phyloP scores from a whole-genome alignment of 176 grass and related monocot species.

The Oryza meyeriana region DNA sequence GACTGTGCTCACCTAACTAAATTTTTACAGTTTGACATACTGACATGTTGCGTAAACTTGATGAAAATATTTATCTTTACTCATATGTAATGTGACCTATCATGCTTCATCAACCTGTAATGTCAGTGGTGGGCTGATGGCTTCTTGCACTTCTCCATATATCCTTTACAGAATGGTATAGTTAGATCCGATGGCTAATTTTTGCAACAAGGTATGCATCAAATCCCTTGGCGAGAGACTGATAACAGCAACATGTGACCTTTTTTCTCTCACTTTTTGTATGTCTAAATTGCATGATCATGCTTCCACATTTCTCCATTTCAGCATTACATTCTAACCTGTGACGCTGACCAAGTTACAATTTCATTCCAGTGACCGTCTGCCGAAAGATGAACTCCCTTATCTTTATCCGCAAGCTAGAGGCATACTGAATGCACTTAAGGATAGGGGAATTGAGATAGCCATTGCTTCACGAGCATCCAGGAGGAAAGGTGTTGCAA shows the following conservation, averaged over 20 bases:
- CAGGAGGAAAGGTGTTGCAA: constrained; percentile 28
- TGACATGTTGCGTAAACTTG: background rate
- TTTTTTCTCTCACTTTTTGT: background rate
- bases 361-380: constrained; percentile 33
- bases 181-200: background rate
- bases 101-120: background rate
- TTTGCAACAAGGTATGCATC: background rate
- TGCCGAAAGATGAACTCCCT: constrained; percentile 30
- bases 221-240: background rate
- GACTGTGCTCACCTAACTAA: background rate
- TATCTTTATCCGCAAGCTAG: constrained; percentile 40
- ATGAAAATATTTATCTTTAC: background rate
- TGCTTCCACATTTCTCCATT: background rate
- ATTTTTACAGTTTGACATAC: background rate
- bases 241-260: background rate
- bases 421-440: constrained; percentile 39
- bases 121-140: background rate
- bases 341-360: background rate
- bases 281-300: background rate
- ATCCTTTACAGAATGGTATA: background rate
- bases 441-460: constrained; percentile 35
- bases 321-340: background rate
- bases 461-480: constrained; percentile 48
- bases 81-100: background rate
- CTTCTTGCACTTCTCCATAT: background rate